Evolutionary conservation across 225 moss, liverwort and hornwort genomes (phyloP), one percentile per base, ranked within the genome.

Genomic region (Climacium dendroides): DNA sequence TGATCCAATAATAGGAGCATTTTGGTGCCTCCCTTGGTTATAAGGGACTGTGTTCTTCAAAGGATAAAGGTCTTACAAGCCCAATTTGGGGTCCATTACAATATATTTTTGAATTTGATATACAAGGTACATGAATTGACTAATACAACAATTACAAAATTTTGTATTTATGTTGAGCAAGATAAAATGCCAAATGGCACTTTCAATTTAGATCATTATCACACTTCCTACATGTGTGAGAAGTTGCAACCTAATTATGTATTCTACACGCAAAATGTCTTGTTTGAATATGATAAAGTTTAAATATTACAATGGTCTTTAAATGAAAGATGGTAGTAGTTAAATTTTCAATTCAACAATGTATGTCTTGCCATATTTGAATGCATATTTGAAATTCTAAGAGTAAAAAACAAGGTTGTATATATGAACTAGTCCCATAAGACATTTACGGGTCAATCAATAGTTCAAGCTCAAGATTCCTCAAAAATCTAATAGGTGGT

Each of bases 41-140:
- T 48, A 13, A 13, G 48, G 48, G 48, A n/a, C n/a, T n/a, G n/a
- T 12, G 7, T 23, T 3, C 2, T 13, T 67, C 2, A 37, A 39
- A 6, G 22, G 2, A 12, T 11, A 45, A 34, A 34, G 7, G 13
- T 13, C 0, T 20, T 0, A 50, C 3, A 50, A 50, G 13, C 0
- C 3, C 1, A 13, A 0, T 34, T 5, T 20, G 3, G 1, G 1
- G 7, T 3, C 3, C 5, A 22, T 7, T 3, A 52, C 19, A 0
- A 13, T 34, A 5, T 32, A 22, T 8, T 52, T 48, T 11, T 48
- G 19, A 19, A 72, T 72, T 72, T 28, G 30, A 73, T 1, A 73
- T 19, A 30, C 11, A 30, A 73, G 73, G 11, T 30, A 19, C 2
- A 30, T 32, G 11, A 48, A 16, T 48, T 48, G 19, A 19, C 5